Evolutionary conservation across 164 flowering plant species (phyloP).

Genomic region (Chloranthus sessilifolius): DNA sequence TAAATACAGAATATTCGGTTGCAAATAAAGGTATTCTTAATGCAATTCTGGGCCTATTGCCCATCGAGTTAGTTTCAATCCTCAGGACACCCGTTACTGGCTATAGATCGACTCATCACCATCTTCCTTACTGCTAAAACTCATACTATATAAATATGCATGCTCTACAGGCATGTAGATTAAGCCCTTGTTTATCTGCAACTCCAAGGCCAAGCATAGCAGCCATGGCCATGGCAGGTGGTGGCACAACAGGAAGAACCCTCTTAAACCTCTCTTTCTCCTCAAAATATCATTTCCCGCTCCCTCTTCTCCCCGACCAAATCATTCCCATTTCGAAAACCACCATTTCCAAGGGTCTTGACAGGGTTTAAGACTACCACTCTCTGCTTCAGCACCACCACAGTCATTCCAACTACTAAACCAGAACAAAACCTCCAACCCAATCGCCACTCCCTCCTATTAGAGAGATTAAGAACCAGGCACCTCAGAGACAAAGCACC

Average conservation of each 20-base stretch:
- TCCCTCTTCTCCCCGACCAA: slow-evolving; percentile 30
- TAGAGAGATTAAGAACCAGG: slow-evolving; percentile 68
- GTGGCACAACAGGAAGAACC: slow-evolving; percentile 50
- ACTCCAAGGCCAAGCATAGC: too few relatives aligned
- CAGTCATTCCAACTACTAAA: slow-evolving; percentile 17
- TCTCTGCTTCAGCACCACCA: slow-evolving; percentile 37
- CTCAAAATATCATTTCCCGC: slow-evolving; percentile 26
- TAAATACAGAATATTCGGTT: too few relatives aligned
- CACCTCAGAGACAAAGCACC: slow-evolving; percentile 52
- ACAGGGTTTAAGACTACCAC: slow-evolving; percentile 58
- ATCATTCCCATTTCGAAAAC: slow-evolving; percentile 19
- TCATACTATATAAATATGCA: too few relatives aligned
- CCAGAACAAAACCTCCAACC: slow-evolving; percentile 29
- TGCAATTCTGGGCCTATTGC: too few relatives aligned
- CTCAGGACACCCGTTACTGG: too few relatives aligned
- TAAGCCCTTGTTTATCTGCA: too few relatives aligned
- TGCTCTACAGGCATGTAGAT: too few relatives aligned
- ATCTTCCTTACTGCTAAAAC: too few relatives aligned
- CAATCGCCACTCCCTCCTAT: slow-evolving; percentile 58
- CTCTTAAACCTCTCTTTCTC: slow-evolving; percentile 42
- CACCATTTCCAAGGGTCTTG: slow-evolving; percentile 46
- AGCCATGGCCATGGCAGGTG: not conserved
- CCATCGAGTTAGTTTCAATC: too few relatives aligned
- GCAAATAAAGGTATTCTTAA: too few relatives aligned
- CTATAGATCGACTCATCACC: too few relatives aligned